Conservation (phyloP, 2,329 filamentous ascomycete genomes). For the Basipetospora sp. region DNA sequence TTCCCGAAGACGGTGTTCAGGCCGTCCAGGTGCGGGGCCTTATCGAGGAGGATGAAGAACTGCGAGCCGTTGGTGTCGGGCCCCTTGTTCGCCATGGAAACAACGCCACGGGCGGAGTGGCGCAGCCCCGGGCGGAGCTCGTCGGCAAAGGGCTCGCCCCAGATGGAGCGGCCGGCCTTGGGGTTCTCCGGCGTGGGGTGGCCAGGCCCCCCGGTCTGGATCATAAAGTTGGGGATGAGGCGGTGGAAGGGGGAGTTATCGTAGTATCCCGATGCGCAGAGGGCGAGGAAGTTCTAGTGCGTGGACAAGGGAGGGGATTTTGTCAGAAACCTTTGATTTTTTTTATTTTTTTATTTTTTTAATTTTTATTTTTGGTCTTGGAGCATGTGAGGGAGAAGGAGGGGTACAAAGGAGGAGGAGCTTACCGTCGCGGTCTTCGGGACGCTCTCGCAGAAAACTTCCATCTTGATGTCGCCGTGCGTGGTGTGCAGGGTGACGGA, state of each 20-base stretch:
- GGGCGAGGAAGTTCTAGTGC: conserved; percentile 69
- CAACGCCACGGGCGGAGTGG: conserved; percentile 53
- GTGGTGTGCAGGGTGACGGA: conserved; percentile 71
- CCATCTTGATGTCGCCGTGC: conserved; percentile 80
- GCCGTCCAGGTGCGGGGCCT: conserved; percentile 67
- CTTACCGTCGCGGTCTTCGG: conserved; percentile 75
- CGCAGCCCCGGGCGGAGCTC: conserved; percentile 59
- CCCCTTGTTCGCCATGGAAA: conserved; percentile 70
- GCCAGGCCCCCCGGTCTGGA: conserved; percentile 56
- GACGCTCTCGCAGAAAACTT: conserved; percentile 88
- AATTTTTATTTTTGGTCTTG: not conserved
- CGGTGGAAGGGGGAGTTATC: conserved; percentile 64
- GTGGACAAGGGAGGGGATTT: no score
- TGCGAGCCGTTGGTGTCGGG: conserved; percentile 61
- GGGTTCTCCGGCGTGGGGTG: conserved; percentile 40
- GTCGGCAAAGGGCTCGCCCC: conserved; percentile 60
- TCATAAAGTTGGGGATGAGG: conserved; percentile 67
- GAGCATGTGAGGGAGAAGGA: not conserved
- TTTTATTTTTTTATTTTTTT: no score
- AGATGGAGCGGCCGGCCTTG: conserved; percentile 60
- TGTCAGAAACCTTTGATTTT: not conserved
- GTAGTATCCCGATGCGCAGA: conserved; percentile 69
- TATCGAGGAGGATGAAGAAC: conserved; percentile 68
- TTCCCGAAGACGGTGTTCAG: conserved; percentile 75
- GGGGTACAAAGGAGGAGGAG: conserved; percentile 3